Evolutionary conservation across 2,329 filamentous ascomycete genomes (phyloP).

Genomic region (Plenodomus lindquistii): DNA sequence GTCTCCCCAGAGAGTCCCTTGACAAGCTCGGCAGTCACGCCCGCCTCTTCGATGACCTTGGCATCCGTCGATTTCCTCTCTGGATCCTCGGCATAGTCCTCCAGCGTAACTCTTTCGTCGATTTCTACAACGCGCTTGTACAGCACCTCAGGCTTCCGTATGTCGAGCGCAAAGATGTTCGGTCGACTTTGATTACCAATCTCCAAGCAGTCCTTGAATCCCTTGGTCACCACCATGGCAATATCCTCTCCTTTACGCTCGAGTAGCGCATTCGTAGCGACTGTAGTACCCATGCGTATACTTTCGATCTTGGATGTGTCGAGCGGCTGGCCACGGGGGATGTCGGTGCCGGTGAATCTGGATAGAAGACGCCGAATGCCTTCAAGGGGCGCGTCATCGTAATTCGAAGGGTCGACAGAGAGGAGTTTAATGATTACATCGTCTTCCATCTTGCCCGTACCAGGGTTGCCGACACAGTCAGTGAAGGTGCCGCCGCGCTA

Average conservation of each 20-base stretch:
- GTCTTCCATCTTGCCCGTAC: slow-evolving; percentile 67
- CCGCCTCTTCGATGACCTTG: slow-evolving; percentile 53
- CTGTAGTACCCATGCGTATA: slow-evolving; percentile 94
- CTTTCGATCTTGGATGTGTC: slow-evolving; percentile 85
- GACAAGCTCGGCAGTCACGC: slow-evolving; percentile 61
- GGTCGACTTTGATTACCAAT: slow-evolving; percentile 92
- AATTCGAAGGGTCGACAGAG: slow-evolving; percentile 88
- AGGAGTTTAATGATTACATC: slow-evolving; percentile 86
- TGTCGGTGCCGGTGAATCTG: slow-evolving; percentile 73
- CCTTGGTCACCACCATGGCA: slow-evolving; percentile 82
- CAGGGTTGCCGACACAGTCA: slow-evolving; percentile 84
- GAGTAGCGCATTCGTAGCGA: slow-evolving; percentile 88
- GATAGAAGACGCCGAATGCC: slow-evolving; percentile 86
- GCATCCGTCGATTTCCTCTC: slow-evolving; percentile 62
- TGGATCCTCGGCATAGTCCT: slow-evolving; percentile 91
- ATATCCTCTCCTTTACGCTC: slow-evolving; percentile 90
- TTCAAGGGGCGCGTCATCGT: slow-evolving; percentile 87
- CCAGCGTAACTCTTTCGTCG: slow-evolving; percentile 85
- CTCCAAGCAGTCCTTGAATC: slow-evolving; percentile 83
- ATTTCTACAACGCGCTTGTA: slow-evolving; percentile 88
- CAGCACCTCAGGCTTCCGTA: slow-evolving; percentile 82
- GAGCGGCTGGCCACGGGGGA: slow-evolving; percentile 76
- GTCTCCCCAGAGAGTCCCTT: slow-evolving; percentile 74
- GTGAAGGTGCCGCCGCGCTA: slow-evolving; percentile 87
- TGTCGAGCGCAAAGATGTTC: slow-evolving; percentile 88